Evolutionary conservation across 768 basidiomycete genomes (phyloP), one percentile per base, ranked within the genome.

Genomic region (Cystobasidium tubakii): DNA sequence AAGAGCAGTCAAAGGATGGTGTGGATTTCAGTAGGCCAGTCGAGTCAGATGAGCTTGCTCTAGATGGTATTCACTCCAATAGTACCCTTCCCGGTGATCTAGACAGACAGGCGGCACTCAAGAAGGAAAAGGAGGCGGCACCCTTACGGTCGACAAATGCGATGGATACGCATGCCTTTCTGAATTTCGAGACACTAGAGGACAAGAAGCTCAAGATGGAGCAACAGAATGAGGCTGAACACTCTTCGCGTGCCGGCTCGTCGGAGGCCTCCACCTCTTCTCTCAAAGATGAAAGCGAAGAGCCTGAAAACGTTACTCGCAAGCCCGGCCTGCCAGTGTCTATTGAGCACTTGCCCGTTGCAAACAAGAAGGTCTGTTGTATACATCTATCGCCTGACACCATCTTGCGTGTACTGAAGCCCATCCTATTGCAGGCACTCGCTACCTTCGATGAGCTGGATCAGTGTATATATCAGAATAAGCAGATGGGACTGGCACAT

Each of bases 391-490:
- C 62, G 12, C 6, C 27, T 12, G n/a, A n/a, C n/a, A n/a, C 17
- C 9, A 12, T 43, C 33, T 66, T 27, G n/a, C 10, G 39, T 50
- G 46, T 50, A 19, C 46, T 33, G 29, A 33, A n/a, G 15, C 9
- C 25, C 57, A 10, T 19, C 19, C 12, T 29, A 10, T 2, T 33
- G 1, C 21, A 73, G 75, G 75, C 75, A n/a, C 64, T 75, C 62
- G 36, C 82, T 76, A 88, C 86, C 10, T 97, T 95, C 80, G 83
- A 81, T 75, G 86, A 90, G 82, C 87, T 97, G 78, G 77, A 82
- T 75, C 85, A 83, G 79, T 95, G 92, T 81, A 88, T 87, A 78
- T 96, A 96, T 81, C 92, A 95, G 84, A 88, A 88, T 82, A 88
- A 87, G 80, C 85, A 88, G 34, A 83, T 97, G 70, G 95, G 95